Percentiles rank a stretch among this genome's conserved stretches.
These are phyloP conservation scores for Paecilomyces formosus DNA, from an alignment of 2,329 filamentous ascomycete genomes.

Conservation along the genomic window DNA sequence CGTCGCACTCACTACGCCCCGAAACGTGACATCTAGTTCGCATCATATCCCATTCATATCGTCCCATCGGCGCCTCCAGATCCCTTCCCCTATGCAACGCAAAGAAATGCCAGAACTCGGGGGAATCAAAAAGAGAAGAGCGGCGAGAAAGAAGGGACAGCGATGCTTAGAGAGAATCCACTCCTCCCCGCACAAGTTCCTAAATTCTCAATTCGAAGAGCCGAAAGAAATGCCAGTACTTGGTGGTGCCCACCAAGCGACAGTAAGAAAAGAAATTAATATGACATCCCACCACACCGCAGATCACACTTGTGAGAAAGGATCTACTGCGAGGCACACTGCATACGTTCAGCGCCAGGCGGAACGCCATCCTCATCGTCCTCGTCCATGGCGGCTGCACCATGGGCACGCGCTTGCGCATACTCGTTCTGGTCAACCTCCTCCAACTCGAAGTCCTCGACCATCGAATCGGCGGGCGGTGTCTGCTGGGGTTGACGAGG, in stretches of 20 bases:
- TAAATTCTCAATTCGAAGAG: conserved; percentile 25
- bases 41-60: background rate
- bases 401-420: conserved; percentile 59
- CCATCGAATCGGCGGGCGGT: conserved; percentile 80
- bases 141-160: conserved; percentile 5
- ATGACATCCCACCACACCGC: background rate
- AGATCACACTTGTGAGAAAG: background rate
- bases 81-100: background rate
- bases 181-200: conserved; percentile 20
- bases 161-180: conserved; percentile 3
- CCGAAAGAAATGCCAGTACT: conserved; percentile 8
- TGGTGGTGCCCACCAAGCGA: conserved; percentile 11
- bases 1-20: background rate
- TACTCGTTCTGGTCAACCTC: conserved; percentile 67
- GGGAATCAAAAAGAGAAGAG: conserved; percentile 13
- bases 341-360: conserved; percentile 42
- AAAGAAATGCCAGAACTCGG: conserved; percentile 13
- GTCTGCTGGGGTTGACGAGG: conserved; percentile 56
- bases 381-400: conserved; percentile 57
- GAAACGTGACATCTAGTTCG: background rate
- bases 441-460: conserved; percentile 80
- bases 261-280: conserved; percentile 28
- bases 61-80: background rate
- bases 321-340: conserved; percentile 45
- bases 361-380: conserved; percentile 55